phyloP scores from a whole-genome alignment of 441 rosid species.

The Rhodomyrtus psidioides region DNA sequence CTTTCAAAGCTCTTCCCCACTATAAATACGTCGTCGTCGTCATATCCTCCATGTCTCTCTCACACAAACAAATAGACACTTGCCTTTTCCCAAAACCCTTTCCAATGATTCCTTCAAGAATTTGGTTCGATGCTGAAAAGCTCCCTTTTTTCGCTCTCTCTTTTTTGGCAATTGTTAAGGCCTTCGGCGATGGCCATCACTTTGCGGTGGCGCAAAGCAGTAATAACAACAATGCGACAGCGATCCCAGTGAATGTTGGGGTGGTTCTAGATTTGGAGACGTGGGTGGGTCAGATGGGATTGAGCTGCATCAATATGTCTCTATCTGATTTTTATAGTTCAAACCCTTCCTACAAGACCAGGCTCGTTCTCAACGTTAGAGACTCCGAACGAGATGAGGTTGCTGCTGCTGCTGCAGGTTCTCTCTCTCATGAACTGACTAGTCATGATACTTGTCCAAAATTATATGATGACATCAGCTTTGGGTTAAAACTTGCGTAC shows the following conservation, averaged over 20 bases:
- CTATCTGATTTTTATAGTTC: neutral
- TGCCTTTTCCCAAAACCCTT: neutral
- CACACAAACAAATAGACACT: neutral
- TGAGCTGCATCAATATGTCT: neutral
- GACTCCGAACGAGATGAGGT: neutral
- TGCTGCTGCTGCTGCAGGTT: neutral
- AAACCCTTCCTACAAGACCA: neutral
- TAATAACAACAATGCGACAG: neutral
- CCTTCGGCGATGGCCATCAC: neutral
- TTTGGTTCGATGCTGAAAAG: neutral
- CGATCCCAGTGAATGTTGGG: neutral
- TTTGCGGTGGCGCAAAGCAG: neutral
- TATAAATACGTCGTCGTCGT: no score
- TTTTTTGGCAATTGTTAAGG: neutral
- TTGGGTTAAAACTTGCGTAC: neutral
- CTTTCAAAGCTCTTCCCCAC: neutral
- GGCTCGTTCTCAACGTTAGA: neutral
- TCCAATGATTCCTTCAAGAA: neutral
- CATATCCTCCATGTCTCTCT: neutral
- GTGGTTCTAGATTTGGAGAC: neutral
- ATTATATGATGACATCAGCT: neutral
- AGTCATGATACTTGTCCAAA: neutral
- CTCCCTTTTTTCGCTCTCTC: neutral
- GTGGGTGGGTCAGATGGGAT: neutral
- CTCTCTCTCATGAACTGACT: neutral